Base-by-base conservation (phyloP, 306 rosid species). In the Alnus glutinosa region DNA sequence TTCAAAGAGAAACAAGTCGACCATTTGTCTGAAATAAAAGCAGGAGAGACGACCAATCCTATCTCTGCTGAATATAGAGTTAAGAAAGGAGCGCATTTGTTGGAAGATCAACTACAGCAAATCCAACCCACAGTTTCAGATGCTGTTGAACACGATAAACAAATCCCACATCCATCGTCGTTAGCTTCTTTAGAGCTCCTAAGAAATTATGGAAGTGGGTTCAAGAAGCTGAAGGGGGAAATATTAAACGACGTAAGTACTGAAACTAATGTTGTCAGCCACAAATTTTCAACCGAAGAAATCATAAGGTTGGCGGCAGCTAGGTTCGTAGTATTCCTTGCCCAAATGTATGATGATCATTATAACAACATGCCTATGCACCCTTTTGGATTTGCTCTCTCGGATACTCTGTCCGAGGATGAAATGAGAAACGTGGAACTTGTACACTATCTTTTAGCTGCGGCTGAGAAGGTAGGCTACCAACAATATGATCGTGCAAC, bases 341-440 rank as follows among this genome's bases (percentile, higher is more conserved):
- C 85, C 1, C 83, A 83, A 36, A 91, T 87, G 79, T 62, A 77
- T 75, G 93, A 86, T 58, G 76, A 69, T 75, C 63, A 50, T 66
- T 23, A 23, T 23, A 23, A 23, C 28, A 73, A 37, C 82, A 69
- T 82, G 69, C 82, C 89, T 3, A 76, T 77, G 76, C 92, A 88
- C 68, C 92, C 96, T 18, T 92, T 85, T 68, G 93, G 89, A 15
- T 86, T 83, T 16, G 88, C 83, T 14, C 79, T 82, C 18, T 78
- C 83, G 1, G 80, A 68, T 34, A 34, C 37, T 63, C 77, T 92
- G 14, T 86, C 91, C 0, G 86, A 87, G 42, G 89, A 89, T 49
- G 92, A 92, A 75, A 82, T 70, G 30, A 76, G 80, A 82, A 97
- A 92, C 4, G 82, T 90, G 36, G 97, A 88, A 71, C 98, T 94